Evolutionary conservation across 805 yeast genomes (phyloP).

Genomic region (Metschnikowia corniflorae): DNA sequence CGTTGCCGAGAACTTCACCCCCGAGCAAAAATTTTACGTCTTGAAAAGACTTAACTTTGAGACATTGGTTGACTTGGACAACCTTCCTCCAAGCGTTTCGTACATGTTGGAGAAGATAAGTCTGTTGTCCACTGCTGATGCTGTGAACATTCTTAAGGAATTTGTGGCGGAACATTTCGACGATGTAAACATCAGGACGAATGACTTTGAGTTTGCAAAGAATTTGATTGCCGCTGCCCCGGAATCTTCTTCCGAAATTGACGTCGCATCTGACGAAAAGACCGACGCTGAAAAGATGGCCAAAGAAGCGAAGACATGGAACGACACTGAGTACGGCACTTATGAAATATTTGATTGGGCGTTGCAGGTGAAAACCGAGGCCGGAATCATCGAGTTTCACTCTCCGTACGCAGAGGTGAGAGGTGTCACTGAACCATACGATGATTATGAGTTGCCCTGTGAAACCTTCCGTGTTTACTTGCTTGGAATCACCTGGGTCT

Average conservation of each 20-base stretch:
- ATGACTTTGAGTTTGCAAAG: constrained; percentile 2
- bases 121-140: constrained; percentile 3
- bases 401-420: constrained; percentile 65
- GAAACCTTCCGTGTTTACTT: constrained; percentile 57
- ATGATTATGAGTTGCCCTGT: constrained; percentile 46
- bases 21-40: constrained; percentile 26
- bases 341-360: constrained; percentile 6
- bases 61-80: constrained; percentile 26
- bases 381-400: constrained; percentile 20
- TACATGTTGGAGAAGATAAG: constrained; percentile 7
- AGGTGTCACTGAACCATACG: constrained; percentile 53
- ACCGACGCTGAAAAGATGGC: constrained; percentile 11
- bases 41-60: constrained; percentile 27
- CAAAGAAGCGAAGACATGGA: not conserved
- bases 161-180: constrained; percentile 1
- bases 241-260: not conserved
- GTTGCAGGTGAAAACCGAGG: constrained; percentile 4
- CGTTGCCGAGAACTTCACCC: constrained; percentile 24
- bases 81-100: constrained; percentile 29
- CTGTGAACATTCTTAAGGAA: constrained; percentile 1
- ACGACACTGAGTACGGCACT: not conserved
- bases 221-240: constrained; percentile 3
- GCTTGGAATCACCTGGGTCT: constrained; percentile 46
- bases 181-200: constrained; percentile 3
- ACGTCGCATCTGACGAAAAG: not conserved